Evolutionary conservation across 2,329 filamentous ascomycete species (phyloP).

Genomic region (Dissoconium aciculare): DNA sequence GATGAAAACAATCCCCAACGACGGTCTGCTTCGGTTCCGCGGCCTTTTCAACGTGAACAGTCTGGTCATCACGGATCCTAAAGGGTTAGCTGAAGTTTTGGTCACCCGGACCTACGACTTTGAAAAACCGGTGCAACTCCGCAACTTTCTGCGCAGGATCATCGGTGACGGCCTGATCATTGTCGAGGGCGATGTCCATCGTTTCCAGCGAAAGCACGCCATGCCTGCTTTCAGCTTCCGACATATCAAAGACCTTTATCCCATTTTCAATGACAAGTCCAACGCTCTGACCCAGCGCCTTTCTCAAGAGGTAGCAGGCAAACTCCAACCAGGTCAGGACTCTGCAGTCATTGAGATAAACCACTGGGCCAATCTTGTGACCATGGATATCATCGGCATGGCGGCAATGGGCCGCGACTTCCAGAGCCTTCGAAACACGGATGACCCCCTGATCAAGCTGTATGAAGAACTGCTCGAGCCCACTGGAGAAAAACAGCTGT

Average conservation of each 20-base stretch:
- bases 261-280: slow-evolving; percentile 68
- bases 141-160: slow-evolving; percentile 33
- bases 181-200: slow-evolving; percentile 37
- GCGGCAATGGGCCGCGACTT: slow-evolving; percentile 33
- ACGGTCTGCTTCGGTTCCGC: slow-evolving; percentile 27
- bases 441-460: slow-evolving; percentile 29
- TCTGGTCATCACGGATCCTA: slow-evolving; percentile 26
- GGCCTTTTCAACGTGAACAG: slow-evolving; percentile 26
- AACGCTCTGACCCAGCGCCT: slow-evolving; percentile 52
- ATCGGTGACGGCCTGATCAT: slow-evolving; percentile 38
- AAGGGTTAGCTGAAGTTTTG: slow-evolving; percentile 36
- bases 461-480: slow-evolving; percentile 35
- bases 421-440: slow-evolving; percentile 26
- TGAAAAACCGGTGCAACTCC: slow-evolving; percentile 32
- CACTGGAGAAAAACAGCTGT: slow-evolving; percentile 32
- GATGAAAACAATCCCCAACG: slow-evolving; percentile 27
- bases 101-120: slow-evolving; percentile 40
- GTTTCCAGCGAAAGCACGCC: slow-evolving; percentile 52
- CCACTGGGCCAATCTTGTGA: slow-evolving; percentile 31
- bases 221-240: slow-evolving; percentile 75
- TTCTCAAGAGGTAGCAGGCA: slow-evolving; percentile 34
- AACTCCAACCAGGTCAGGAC: slow-evolving; percentile 11
- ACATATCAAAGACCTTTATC: slow-evolving; percentile 72
- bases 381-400: slow-evolving; percentile 33
- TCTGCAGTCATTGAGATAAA: slow-evolving; percentile 26